A percentile compares a stretch with the other conserved stretches of the same genome.
These are phyloP conservation scores for Phaeosphaeria sp. DNA, from an alignment of 2,329 filamentous ascomycete genomes.

Conservation along the genomic window DNA sequence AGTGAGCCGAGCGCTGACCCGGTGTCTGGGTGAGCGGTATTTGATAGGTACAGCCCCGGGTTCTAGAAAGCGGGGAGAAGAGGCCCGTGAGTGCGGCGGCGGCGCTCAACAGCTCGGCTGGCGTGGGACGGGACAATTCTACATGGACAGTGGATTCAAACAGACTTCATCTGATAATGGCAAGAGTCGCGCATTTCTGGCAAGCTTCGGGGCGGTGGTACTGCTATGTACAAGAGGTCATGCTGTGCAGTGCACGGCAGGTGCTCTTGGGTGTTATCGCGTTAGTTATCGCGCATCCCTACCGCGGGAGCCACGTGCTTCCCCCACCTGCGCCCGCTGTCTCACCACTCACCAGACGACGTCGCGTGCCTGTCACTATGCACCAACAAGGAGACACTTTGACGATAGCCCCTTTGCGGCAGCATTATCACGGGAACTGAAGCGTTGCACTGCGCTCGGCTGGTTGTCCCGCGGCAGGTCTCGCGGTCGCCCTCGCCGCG, in stretches of 20 bases:
- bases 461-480: neutral
- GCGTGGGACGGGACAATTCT: neutral
- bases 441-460: neutral
- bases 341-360: neutral
- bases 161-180: neutral
- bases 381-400: neutral
- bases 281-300: neutral
- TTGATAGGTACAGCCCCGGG: constrained; percentile 11
- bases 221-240: neutral
- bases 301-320: neutral
- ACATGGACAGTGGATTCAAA: neutral
- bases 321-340: neutral
- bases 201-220: neutral
- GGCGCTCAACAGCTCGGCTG: neutral
- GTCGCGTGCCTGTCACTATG: neutral
- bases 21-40: constrained; percentile 35
- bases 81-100: neutral
- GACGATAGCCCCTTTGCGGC: neutral
- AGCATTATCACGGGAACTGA: neutral
- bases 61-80: constrained; percentile 30
- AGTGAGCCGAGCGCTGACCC: constrained; percentile 19
- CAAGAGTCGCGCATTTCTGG: neutral
- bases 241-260: neutral
- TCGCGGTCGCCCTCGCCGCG: neutral
- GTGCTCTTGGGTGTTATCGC: neutral